Base-by-base conservation (phyloP, 805 yeast species). In the Metschnikowia lochheadii region DNA sequence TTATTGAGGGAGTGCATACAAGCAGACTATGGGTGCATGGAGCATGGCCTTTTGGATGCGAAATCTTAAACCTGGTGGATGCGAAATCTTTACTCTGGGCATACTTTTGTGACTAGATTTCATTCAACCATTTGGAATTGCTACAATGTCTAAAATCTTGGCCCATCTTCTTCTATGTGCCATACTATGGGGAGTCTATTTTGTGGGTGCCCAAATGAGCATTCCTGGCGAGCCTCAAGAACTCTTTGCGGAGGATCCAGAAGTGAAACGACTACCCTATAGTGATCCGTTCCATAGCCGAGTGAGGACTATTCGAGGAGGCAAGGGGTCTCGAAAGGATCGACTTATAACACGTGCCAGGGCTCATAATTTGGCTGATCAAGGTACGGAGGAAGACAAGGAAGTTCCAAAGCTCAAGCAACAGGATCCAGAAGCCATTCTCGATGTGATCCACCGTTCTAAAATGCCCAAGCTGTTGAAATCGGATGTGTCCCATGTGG, bases 401-500 rank as follows among this genome's bases (percentile, higher is more conserved):
- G 31, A 14, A 5, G 18, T 17, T 7, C 2, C 41, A 11, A 14
- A 13, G 20, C 31, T 13, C n/a, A 21, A 39, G 41, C 17, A 11
- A 3, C 41, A 18, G 18, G 48, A 26, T 29, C 35, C 44, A 20
- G 36, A 31, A 11, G 14, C 11, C 2, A 32, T 32, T n/a, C 29
- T 42, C n/a, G 31, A 33, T 6, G 38, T 20, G 2, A 20, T 42
- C n/a, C 17, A 42, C 32, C 36, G 38, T 6, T 33, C 31, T 8
- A 20, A 21, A 5, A 11, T 23, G 23, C 46, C 46, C 26, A 34
- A 44, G 14, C 23, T 14, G n/a, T 35, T 44, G 23, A 44, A 44
- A 21, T 44, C 46, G 26, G 26, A 34, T 17, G 46, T 36, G 33
- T n/a, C 40, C 17, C 21, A 34, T 23, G 46, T 26, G 34, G 46